Evolutionary conservation across 768 basidiomycete species (phyloP).

Genomic region (Lactarius evosmus): DNA sequence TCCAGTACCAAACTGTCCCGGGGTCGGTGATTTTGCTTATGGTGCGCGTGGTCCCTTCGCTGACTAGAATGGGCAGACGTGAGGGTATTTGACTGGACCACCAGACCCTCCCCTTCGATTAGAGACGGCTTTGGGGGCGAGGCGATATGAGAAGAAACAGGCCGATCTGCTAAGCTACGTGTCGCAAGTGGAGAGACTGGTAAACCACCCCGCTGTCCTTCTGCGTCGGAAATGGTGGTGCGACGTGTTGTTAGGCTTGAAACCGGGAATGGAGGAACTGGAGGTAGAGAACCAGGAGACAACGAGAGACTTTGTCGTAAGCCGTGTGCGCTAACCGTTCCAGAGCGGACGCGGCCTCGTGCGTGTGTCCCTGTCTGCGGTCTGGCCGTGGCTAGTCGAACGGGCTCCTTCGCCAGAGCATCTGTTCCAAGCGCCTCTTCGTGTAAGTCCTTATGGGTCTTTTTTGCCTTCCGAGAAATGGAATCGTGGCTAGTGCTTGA

Average conservation of each 20-base stretch:
- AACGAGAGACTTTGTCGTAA: slow-evolving; percentile 19
- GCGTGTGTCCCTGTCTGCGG: background rate
- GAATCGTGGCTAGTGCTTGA: background rate
- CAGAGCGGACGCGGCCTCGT: slow-evolving; percentile 27
- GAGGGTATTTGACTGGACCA: slow-evolving; percentile 4
- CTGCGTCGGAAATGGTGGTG: background rate
- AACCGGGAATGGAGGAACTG: slow-evolving; percentile 27
- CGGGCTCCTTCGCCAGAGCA: background rate
- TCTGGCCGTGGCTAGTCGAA: background rate
- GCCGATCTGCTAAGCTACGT: background rate
- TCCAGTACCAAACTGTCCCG: slow-evolving; percentile 31
- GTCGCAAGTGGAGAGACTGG: background rate
- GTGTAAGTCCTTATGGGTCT: slow-evolving; percentile 14
- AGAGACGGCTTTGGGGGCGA: background rate
- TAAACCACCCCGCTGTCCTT: background rate
- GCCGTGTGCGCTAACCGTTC: slow-evolving; percentile 21
- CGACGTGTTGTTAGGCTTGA: background rate
- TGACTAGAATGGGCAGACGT: background rate
- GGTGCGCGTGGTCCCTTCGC: slow-evolving; percentile 10
- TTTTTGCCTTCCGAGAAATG: background rate
- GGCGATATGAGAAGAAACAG: background rate
- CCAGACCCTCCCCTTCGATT: slow-evolving; percentile 1
- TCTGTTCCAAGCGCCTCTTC: slow-evolving; percentile 10
- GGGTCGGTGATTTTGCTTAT: slow-evolving; percentile 11
- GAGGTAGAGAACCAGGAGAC: slow-evolving; percentile 20